Evolutionary conservation across 306 rosid genomes (phyloP).

Genomic region (Quercus berberidifolia): DNA sequence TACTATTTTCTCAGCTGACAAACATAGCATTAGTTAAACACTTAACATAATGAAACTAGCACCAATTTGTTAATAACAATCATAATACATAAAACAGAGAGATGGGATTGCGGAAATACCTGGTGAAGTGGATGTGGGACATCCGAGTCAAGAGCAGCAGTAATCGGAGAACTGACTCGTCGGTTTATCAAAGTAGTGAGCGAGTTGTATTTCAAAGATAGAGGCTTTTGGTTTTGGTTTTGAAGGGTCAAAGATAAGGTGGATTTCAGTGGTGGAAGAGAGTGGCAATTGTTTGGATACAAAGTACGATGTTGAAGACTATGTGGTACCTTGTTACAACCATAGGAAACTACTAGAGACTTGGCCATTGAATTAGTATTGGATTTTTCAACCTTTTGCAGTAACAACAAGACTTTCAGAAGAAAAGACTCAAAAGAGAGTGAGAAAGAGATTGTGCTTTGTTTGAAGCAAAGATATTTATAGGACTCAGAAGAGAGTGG

Average conservation of each 20-base stretch:
- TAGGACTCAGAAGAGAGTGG: neutral
- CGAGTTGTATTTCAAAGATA: neutral
- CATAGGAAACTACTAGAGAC: neutral
- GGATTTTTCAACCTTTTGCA: neutral
- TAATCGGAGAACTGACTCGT: slow-evolving; percentile 18
- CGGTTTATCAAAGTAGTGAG: slow-evolving; percentile 16
- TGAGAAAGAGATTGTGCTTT: neutral
- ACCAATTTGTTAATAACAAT: neutral
- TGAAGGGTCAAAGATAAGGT: neutral
- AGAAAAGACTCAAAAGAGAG: neutral
- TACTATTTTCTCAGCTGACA: neutral
- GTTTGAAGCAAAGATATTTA: too few relatives aligned
- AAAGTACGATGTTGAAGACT: slow-evolving; percentile 13
- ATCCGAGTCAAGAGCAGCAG: slow-evolving; percentile 49
- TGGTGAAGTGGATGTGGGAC: slow-evolving; percentile 41
- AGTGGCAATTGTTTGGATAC: neutral
- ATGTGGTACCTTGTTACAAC: neutral
- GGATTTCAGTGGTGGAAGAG: neutral
- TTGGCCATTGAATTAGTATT: slow-evolving; percentile 19
- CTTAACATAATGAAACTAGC: neutral
- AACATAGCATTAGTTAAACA: neutral
- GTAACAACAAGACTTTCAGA: neutral
- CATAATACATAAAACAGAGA: neutral
- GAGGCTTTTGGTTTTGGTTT: slow-evolving; percentile 3
- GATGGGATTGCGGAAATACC: slow-evolving; percentile 30